Conservation (phyloP, 2,329 filamentous ascomycete species). For the Aspergillus tanneri region DNA sequence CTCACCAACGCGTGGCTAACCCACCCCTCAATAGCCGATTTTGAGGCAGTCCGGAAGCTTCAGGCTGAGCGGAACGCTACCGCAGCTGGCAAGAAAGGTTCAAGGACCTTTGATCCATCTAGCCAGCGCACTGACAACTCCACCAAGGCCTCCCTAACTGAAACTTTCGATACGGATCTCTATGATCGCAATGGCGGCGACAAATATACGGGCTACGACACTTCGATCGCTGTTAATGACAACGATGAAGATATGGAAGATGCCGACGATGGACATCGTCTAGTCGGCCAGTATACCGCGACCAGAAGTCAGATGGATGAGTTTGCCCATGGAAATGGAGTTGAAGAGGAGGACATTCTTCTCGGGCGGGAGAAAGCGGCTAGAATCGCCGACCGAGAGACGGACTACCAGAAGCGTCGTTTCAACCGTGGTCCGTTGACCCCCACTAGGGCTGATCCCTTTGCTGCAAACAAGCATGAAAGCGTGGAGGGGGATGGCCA, state of each 20-base stretch:
- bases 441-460: conserved; percentile 81
- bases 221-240: conserved; percentile 76
- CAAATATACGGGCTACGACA: conserved; percentile 86
- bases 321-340: conserved; percentile 78
- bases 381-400: conserved; percentile 88
- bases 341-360: conserved; percentile 89
- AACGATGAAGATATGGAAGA: conserved; percentile 78
- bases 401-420: conserved; percentile 94
- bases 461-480: conserved; percentile 71
- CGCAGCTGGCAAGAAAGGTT: conserved; percentile 74
- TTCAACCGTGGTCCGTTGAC: conserved; percentile 80
- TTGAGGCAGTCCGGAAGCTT: conserved; percentile 81
- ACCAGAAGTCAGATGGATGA: conserved; percentile 90
- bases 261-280: conserved; percentile 68
- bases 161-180: conserved; percentile 78
- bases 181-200: conserved; percentile 77
- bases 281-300: conserved; percentile 95
- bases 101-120: conserved; percentile 73
- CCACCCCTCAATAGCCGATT: conserved; percentile 60
- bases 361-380: conserved; percentile 83
- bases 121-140: conserved; percentile 79
- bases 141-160: conserved; percentile 87
- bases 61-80: conserved; percentile 89
- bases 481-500: conserved; percentile 67
- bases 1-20: conserved; percentile 24